These are phyloP conservation scores for Pichia sp. DNA, from an alignment of 1,139 yeast genomes.

Conservation along the genomic window DNA sequence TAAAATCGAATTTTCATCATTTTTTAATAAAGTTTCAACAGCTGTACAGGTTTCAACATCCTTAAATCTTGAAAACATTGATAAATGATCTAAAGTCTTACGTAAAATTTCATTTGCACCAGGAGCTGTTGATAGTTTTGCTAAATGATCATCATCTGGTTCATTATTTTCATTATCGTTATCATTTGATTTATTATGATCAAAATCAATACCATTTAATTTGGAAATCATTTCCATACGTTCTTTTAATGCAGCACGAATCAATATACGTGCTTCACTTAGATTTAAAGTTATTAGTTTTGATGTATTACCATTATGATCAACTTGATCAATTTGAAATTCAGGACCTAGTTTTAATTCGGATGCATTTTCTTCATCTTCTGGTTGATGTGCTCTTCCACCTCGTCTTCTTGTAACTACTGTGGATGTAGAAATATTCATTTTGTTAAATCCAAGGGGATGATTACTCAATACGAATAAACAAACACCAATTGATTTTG, in stretches of 20 bases:
- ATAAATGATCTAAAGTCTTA: constrained; percentile 82
- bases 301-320: constrained; percentile 72
- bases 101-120: constrained; percentile 67
- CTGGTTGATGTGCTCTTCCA: constrained; percentile 51
- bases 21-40: constrained; percentile 77
- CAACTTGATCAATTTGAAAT: constrained; percentile 72
- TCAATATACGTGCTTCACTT: constrained; percentile 82
- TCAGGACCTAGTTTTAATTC: constrained; percentile 85
- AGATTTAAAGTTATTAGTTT: constrained; percentile 79
- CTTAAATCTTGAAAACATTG: constrained; percentile 82
- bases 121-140: constrained; percentile 61
- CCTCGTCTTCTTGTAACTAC: constrained; percentile 77
- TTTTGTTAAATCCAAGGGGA: constrained; percentile 21
- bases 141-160: constrained; percentile 56
- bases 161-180: constrained; percentile 42
- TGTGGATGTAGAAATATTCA: constrained; percentile 89
- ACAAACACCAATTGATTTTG: background rate
- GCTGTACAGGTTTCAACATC: constrained; percentile 91
- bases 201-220: constrained; percentile 30
- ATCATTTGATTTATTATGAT: constrained; percentile 21
- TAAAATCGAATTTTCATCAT: constrained; percentile 55
- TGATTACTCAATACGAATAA: background rate
- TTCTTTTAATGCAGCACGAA: constrained; percentile 84
- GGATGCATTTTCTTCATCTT: constrained; percentile 89
- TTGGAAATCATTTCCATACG: constrained; percentile 43